Base-by-base conservation (phyloP, 2,329 filamentous ascomycete genomes). In the Sclerotinia nivalis region DNA sequence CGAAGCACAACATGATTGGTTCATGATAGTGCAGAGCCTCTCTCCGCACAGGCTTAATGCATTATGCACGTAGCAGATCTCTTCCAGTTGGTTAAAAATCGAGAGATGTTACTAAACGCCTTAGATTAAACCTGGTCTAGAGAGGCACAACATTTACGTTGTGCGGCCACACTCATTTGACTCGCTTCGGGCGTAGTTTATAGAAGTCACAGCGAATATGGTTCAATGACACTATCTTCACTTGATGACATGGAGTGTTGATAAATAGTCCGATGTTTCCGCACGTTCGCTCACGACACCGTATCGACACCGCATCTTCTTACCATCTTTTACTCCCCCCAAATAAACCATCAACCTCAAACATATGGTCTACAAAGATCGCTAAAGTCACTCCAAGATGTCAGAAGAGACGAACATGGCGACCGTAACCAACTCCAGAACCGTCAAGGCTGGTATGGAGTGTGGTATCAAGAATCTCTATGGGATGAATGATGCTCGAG, bases 391-490 rank as follows among this genome's bases (percentile, higher is more conserved):
- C 15, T 20, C 2, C 49, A n/a, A 52, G 13, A 52, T 25, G n/a
- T 52, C 28, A 52, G 18, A 13, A 52, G 45, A 65, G 15, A 34
- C 28, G 28, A 34, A 34, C 15, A 65, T 31, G 15, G 34, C 50
- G 13, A 34, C 6, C 49, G 13, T 40, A 8, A 20, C 5, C 9
- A 15, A 31, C 22, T 66, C 18, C 40, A 55, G 49, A 12, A 22
- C 28, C 25, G 13, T 45, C 47, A 69, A 71, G n/a, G 65, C 69
- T 18, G 78, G 79, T 10, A 78, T 79, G 66, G 74, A 80, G 61
- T 79, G 78, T 55, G 81, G 81, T 12, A 75, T 81, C 31, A 84
- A 84, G 75, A 78, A 84, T 37, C 78, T 87, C 7, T 87, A 86
- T 71, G 82, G 82, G 56, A 56, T n/a, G 12, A 10, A 50, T n/a